These are phyloP conservation scores for Backusella tuberculispora DNA, from an alignment of 192 early-diverging fungal species.

Conservation along the genomic window DNA sequence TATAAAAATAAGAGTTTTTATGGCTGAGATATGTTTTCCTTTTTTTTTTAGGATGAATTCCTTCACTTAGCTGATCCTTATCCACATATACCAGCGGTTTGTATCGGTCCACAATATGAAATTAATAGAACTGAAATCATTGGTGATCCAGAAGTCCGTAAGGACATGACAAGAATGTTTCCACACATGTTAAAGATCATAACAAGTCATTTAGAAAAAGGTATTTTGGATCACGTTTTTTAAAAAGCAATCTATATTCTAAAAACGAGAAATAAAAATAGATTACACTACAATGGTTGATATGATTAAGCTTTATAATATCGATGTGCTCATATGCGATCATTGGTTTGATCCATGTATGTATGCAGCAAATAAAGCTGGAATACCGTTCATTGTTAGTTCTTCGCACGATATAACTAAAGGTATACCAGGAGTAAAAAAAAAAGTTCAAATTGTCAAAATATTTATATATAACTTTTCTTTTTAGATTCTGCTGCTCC, in stretches of 20 bases:
- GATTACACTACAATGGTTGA: not conserved
- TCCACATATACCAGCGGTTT: not conserved
- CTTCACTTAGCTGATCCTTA: not conserved
- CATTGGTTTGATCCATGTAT: slow-evolving; percentile 25
- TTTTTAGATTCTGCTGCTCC: not conserved
- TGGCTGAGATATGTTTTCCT: no score
- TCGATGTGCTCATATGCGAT: slow-evolving; percentile 29
- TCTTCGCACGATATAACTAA: slow-evolving; percentile 17
- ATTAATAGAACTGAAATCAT: not conserved
- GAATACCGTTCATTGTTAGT: slow-evolving; percentile 32
- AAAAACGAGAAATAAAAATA: not conserved
- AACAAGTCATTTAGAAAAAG: not conserved
- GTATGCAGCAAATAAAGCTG: slow-evolving; percentile 13
- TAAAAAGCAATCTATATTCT: not conserved
- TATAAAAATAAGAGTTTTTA: not conserved
- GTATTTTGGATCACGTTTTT: not conserved
- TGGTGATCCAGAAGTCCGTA: not conserved
- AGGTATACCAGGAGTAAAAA: not conserved
- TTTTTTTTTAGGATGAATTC: not conserved
- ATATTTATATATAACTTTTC: not conserved
- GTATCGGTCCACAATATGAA: not conserved
- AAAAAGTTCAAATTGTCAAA: not conserved
- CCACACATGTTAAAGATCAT: not conserved
- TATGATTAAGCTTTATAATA: not conserved
- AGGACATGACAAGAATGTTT: not conserved